Evolutionary conservation across 306 rosid species (phyloP).

Genomic region (Lupinus albus): DNA sequence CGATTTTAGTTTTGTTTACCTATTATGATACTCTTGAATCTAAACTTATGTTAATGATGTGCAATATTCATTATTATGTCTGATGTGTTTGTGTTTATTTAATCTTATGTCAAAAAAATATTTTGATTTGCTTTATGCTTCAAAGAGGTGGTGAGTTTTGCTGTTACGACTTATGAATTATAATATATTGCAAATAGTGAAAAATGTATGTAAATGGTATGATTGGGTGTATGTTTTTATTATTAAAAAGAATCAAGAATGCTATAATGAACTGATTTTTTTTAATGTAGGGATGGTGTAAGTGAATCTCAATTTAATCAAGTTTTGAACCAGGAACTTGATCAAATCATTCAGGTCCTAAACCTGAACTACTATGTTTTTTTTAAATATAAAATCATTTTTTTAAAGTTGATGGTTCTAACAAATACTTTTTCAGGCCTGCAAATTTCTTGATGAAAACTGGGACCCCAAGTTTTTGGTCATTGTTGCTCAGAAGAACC

Average conservation of each 20-base stretch:
- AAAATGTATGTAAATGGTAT: background rate
- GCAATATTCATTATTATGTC: background rate
- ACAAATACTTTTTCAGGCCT: conserved; percentile 52
- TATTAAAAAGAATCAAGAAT: too few relatives aligned
- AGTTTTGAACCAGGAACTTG: conserved; percentile 78
- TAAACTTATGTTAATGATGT: background rate
- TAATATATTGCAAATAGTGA: background rate
- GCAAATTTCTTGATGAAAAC: conserved; percentile 78
- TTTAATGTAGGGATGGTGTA: conserved; percentile 92
- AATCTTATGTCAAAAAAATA: background rate
- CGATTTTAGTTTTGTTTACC: background rate
- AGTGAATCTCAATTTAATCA: conserved; percentile 91
- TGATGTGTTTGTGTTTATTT: background rate
- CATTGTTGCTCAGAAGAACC: conserved; percentile 89
- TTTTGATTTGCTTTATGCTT: background rate
- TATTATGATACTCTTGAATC: background rate
- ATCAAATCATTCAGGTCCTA: conserved; percentile 77
- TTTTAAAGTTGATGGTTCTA: background rate
- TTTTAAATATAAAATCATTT: background rate
- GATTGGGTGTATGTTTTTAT: too few relatives aligned
- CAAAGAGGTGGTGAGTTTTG: background rate
- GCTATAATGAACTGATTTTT: too few relatives aligned
- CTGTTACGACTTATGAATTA: too few relatives aligned
- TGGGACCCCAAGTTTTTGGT: conserved; percentile 88
- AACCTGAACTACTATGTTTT: background rate